Base-by-base conservation (phyloP, 1,284 basidiomycete species). In the Ceratobasidium sp. region DNA sequence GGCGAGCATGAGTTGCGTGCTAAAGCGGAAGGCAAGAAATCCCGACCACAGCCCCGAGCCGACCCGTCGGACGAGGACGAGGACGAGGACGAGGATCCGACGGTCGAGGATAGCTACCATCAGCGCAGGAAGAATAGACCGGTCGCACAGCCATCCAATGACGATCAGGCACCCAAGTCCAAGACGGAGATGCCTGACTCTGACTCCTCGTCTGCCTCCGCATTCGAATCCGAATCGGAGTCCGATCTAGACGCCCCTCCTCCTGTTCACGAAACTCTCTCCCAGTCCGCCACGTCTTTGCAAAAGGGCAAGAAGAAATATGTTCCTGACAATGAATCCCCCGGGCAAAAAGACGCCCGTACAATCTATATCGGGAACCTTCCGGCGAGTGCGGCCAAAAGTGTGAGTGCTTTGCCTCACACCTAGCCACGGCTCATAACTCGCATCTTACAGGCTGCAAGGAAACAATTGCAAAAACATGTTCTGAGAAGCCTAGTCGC, bases 281-380 rank as follows among this genome's bases (percentile, higher is more conserved):
- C 69, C 15, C 73, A 73, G 45, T 72, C 73, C 64, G 72, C 67
- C 52, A 72, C 75, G 68, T 53, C 60, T 69, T 53, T 73, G 54
- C 71, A 76, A 71, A 68, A 58, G 56, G 69, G 69, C 31, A 75
- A 73, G 72, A 62, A 60, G 25, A 78, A 78, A 68, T 85, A 83
- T 73, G 80, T 83, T 0, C 91, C 91, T 0, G 73, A 79, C 27
- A 86, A 85, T 62, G 93, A 96, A 78, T 89, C 89, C 0, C 75
- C 83, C 10, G 87, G 86, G 67, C 86, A 86, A 70, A 84, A 90
- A 57, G 88, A 97, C 76, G 83, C 85, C 20, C 86, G 96, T 31
- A 97, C 96, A 1, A 82, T 98, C 60, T 99, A 98, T 77, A 79
- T 99, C n/a, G 96, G 96, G 10, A 98, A 98, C 77, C 80, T 98